Percentiles rank a stretch among this genome's conserved stretches.
These are phyloP conservation scores for Pseudozyma sp. DNA, from an alignment of 1,284 basidiomycete species.

Conservation along the genomic window DNA sequence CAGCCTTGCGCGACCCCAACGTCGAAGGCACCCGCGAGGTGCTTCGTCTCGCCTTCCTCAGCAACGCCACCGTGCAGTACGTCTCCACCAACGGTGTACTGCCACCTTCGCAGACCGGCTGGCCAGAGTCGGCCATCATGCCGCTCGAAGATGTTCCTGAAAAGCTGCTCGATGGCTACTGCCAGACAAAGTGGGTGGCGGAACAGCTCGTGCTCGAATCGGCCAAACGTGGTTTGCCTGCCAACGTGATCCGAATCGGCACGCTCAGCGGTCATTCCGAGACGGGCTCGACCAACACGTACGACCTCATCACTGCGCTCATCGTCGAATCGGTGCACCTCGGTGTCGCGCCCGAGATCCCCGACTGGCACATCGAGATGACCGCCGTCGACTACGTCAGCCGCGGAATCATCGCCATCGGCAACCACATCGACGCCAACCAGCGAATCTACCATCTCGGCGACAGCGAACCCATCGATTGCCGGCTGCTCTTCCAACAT, in stretches of 20 bases:
- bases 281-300: slow-evolving; percentile 66
- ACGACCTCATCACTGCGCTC: slow-evolving; percentile 64
- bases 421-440: slow-evolving; percentile 51
- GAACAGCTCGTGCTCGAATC: slow-evolving; percentile 67
- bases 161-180: slow-evolving; percentile 68
- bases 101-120: slow-evolving; percentile 61
- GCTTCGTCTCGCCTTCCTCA: slow-evolving; percentile 66
- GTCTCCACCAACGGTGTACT: slow-evolving; percentile 69
- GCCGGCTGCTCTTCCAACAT: slow-evolving; percentile 56
- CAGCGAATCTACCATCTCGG: slow-evolving; percentile 65
- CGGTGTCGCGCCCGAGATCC: slow-evolving; percentile 62
- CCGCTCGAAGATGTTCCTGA: slow-evolving; percentile 63
- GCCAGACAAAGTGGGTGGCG: slow-evolving; percentile 69
- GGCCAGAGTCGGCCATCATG: slow-evolving; percentile 60
- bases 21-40: slow-evolving; percentile 68
- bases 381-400: slow-evolving; percentile 66
- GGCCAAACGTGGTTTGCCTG: slow-evolving; percentile 62
- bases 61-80: slow-evolving; percentile 67
- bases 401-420: slow-evolving; percentile 62
- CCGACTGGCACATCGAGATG: slow-evolving; percentile 66
- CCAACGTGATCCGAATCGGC: slow-evolving; percentile 67
- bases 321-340: slow-evolving; percentile 67
- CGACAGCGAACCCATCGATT: slow-evolving; percentile 60
- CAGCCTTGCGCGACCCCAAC: slow-evolving; percentile 66
- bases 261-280: slow-evolving; percentile 66